Percentiles rank a stretch among this genome's conserved stretches.
Evolutionary conservation across 78 protist genomes (phyloP).

Genomic region (Polysphondylium violaceum): DNA sequence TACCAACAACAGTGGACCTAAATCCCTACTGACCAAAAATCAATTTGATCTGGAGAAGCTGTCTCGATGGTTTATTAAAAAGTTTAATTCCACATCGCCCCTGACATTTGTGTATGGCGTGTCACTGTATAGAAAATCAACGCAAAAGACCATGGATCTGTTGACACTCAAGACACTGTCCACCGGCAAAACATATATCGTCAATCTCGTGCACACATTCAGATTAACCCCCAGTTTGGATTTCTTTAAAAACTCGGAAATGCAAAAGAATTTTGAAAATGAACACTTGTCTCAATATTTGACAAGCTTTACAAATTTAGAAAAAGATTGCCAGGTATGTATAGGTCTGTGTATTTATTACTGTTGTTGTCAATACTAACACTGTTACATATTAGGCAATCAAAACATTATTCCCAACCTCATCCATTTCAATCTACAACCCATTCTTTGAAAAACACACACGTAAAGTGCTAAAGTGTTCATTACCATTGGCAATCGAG

Average conservation of each 20-base stretch:
- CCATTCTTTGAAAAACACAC: conserved; percentile 57
- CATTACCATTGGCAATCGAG: conserved; percentile 51
- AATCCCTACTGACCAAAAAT: conserved; percentile 38
- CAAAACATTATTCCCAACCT: conserved; percentile 47
- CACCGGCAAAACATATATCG: conserved; percentile 46
- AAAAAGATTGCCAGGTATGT: conserved; percentile 53
- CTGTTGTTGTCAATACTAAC: background rate
- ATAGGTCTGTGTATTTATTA: background rate
- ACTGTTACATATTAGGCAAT: conserved; percentile 2
- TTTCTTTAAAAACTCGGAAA: conserved; percentile 34
- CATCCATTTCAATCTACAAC: conserved; percentile 58
- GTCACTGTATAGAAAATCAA: conserved; percentile 49
- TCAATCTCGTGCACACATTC: conserved; percentile 46
- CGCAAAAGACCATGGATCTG: conserved; percentile 47
- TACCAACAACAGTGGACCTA: background rate
- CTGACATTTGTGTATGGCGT: conserved; percentile 64
- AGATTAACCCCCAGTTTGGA: conserved; percentile 42
- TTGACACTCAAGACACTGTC: conserved; percentile 42
- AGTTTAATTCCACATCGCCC: conserved; percentile 38
- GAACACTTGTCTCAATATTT: conserved; percentile 10
- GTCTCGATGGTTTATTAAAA: conserved; percentile 56
- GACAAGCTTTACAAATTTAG: conserved; percentile 16
- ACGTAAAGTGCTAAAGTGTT: background rate
- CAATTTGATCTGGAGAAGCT: conserved; percentile 68
- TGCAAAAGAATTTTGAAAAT: conserved; percentile 23